Evolutionary conservation across 2,329 filamentous ascomycete genomes (phyloP).

Genomic region (Plectosphaerella sp.): DNA sequence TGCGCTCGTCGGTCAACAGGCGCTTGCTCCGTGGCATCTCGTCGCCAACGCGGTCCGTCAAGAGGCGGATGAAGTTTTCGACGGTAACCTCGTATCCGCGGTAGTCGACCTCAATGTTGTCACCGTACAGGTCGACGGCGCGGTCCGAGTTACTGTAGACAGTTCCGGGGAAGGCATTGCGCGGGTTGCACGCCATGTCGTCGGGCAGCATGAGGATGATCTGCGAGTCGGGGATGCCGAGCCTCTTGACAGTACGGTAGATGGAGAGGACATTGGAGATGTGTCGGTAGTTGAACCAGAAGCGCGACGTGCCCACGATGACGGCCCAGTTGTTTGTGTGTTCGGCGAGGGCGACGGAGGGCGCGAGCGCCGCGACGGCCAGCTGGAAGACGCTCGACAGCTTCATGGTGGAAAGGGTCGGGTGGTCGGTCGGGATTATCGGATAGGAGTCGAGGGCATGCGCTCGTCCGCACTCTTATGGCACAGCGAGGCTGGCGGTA

Average conservation of each 20-base stretch:
- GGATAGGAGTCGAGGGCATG: too few species aligned
- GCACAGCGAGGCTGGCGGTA: neutral
- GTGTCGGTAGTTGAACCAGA: slow-evolving; percentile 99
- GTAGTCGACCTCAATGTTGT: slow-evolving; percentile 99
- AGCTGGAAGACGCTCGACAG: slow-evolving; percentile 42
- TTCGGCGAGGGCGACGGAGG: slow-evolving; percentile 50
- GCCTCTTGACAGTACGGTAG: slow-evolving; percentile 95
- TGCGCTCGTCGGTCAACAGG: slow-evolving; percentile 87
- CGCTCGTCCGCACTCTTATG: too few species aligned
- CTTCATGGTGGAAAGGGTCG: slow-evolving; percentile 40
- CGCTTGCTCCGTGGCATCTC: slow-evolving; percentile 95
- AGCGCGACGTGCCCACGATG: slow-evolving; percentile 94
- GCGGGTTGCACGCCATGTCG: slow-evolving; percentile 98
- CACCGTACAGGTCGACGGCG: slow-evolving; percentile 91
- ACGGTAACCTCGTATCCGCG: slow-evolving; percentile 97
- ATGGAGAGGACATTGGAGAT: slow-evolving; percentile 96
- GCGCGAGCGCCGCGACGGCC: slow-evolving; percentile 41
- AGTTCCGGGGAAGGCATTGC: slow-evolving; percentile 94
- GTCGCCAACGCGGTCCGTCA: slow-evolving; percentile 91
- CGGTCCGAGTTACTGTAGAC: slow-evolving; percentile 98
- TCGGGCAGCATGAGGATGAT: slow-evolving; percentile 99
- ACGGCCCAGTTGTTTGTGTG: slow-evolving; percentile 99
- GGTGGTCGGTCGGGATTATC: neutral
- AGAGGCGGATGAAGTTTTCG: slow-evolving; percentile 92
- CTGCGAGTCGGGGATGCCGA: slow-evolving; percentile 96